Evolutionary conservation across 805 yeast species (phyloP), one percentile per base, ranked within the genome.

Genomic region (Wickerhamomyces pijperi): DNA sequence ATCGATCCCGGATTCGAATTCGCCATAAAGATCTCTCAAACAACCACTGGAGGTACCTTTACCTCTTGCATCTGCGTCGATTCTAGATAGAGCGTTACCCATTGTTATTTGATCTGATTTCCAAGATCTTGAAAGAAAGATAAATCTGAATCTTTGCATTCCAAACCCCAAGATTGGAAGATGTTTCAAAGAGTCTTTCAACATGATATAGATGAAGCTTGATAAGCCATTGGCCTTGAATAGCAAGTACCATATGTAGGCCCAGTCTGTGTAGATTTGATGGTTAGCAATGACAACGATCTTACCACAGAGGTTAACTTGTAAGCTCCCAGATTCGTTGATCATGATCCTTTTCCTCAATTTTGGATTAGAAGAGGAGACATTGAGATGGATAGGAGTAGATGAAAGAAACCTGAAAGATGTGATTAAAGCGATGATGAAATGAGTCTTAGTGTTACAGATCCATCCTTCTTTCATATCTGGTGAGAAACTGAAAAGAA

Each of bases 191-290:
- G 94, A 75, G 44, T 78, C 83, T 58, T 90, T 90, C 57, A 88
- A 65, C 43, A 86, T 72, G 42, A 90, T 86, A 48, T 70, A 76
- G 9, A 88, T 66, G 36, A 73, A 67, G 31, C 81, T 82, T 8
- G 79, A 74, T 34, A 78, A 58, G n/a, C 68, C 58, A 25, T 25
- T 25, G 12, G 85, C 73, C 5, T 87, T 70, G 55, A 84, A 82
- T 0, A 83, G 65, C 17, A 83, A 43, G 75, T 84, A 90, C 98
- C 98, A 90, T 40, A 86, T 48, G 50, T 74, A 87, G 11, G 82
- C 68, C 98, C 98, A 90, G 56, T 90, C 98, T 3, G 90, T 77
- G 56, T 90, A 90, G 19, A 90, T 80, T 61, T 88, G 97, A 59
- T 90, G 97, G 55, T 90, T 90, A n/a, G 92, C 75, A 28, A 88